Percentiles rank a stretch among this genome's conserved stretches.
Evolutionary conservation across 768 basidiomycete genomes (phyloP).

Genomic region (Mycena rosella): DNA sequence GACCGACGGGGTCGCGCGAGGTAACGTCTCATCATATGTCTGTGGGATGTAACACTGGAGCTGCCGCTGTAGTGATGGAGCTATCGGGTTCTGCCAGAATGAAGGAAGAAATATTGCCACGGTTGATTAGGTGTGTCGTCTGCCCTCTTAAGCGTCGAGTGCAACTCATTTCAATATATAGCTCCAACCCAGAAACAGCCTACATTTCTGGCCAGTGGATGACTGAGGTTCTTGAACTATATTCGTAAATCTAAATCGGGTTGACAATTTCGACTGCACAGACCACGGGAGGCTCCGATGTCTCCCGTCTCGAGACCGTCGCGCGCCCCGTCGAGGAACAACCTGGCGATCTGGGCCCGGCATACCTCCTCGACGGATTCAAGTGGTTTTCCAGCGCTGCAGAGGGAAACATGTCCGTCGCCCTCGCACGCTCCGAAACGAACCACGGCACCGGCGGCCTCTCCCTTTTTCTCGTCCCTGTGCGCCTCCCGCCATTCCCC

Average conservation of each 20-base stretch:
- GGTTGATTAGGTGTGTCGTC: slow-evolving; percentile 66
- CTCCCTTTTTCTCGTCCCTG: slow-evolving; percentile 81
- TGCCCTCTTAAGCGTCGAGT: too few species aligned
- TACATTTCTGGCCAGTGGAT: slow-evolving; percentile 89
- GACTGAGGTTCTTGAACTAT: slow-evolving; percentile 68
- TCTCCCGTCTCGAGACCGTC: slow-evolving; percentile 78
- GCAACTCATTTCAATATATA: slow-evolving; percentile 43
- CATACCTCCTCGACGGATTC: slow-evolving; percentile 74
- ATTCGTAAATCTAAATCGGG: not conserved
- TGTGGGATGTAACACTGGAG: not conserved
- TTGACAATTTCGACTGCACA: slow-evolving; percentile 37
- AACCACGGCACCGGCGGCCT: slow-evolving; percentile 71
- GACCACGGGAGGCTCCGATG: slow-evolving; percentile 61
- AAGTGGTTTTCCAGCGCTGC: slow-evolving; percentile 92
- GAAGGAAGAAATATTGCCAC: slow-evolving; percentile 69
- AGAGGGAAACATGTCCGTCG: slow-evolving; percentile 79
- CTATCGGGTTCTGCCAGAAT: slow-evolving; percentile 70
- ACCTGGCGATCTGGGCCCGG: slow-evolving; percentile 41
- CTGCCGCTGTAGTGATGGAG: slow-evolving; percentile 63
- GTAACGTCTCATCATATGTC: slow-evolving; percentile 40
- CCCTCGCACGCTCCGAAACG: slow-evolving; percentile 79
- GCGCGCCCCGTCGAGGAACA: slow-evolving; percentile 53
- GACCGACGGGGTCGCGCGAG: slow-evolving; percentile 82
- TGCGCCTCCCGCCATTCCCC: slow-evolving; percentile 64
- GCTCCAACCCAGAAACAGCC: slow-evolving; percentile 70